Evolutionary conservation across 352 stramenopile species (phyloP).

Genomic region (Globisporangium canariense): DNA sequence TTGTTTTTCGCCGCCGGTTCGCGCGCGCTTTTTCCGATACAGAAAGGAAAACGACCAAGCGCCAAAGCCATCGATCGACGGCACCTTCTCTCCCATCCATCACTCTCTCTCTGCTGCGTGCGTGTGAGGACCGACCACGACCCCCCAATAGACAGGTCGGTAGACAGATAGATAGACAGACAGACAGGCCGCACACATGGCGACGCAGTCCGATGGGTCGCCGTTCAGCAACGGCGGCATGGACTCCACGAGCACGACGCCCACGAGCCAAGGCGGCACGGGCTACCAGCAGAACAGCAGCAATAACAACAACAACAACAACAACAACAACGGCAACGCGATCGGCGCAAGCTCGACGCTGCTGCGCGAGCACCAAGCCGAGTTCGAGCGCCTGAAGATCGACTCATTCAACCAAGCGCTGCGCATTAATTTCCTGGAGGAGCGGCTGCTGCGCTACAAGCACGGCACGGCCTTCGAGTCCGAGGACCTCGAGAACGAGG

Average conservation of each 20-base stretch:
- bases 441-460: conserved; percentile 60
- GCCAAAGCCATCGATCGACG: neutral
- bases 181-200: neutral
- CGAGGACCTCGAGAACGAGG: conserved; percentile 60
- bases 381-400: conserved; percentile 53
- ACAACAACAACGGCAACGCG: neutral
- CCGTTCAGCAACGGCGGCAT: conserved; percentile 4
- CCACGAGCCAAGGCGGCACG: neutral
- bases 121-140: neutral
- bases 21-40: conserved; percentile 1
- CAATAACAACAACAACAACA: neutral
- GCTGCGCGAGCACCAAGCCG: conserved; percentile 18
- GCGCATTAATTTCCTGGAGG: conserved; percentile 39
- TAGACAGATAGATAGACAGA: neutral
- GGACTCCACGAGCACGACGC: conserved; percentile 7
- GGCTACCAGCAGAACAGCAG: neutral
- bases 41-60: neutral
- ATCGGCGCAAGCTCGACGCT: conserved; percentile 9
- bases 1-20: neutral
- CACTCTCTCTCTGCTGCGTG: neutral
- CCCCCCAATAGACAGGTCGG: neutral
- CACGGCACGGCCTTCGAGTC: conserved; percentile 55
- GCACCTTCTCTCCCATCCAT: neutral
- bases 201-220: conserved; percentile 2
- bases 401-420: conserved; percentile 50